Percentiles rank a stretch among this genome's conserved stretches.
phyloP scores from a whole-genome alignment of 2,329 filamentous ascomycete species.

The Xylariaceae sp. region DNA sequence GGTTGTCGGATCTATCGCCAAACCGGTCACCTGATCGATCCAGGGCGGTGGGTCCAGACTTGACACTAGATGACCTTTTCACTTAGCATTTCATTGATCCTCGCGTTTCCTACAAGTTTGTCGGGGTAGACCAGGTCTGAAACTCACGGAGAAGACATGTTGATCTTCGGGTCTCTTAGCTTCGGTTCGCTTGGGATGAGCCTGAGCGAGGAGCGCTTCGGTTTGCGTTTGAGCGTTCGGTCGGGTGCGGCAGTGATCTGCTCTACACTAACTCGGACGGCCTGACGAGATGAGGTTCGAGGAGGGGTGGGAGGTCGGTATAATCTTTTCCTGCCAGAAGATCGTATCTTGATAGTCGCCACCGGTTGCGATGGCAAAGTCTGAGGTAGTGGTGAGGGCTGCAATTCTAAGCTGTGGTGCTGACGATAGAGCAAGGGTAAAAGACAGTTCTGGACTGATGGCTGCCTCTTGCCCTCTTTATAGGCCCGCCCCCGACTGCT shows the following conservation, averaged over 20 bases:
- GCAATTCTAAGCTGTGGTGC: constrained; percentile 13
- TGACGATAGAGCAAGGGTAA: constrained; percentile 10
- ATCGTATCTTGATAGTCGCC: constrained; percentile 8
- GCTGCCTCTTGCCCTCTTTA: constrained; percentile 17
- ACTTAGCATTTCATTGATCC: too few relatives aligned
- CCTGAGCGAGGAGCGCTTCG: constrained; percentile 23
- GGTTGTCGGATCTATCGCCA: constrained; percentile 6
- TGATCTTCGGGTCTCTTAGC: constrained; percentile 2
- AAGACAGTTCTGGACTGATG: too few relatives aligned
- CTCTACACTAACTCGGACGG: constrained; percentile 5
- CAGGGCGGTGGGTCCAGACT: constrained; percentile 17
- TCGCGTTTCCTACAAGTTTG: too few relatives aligned
- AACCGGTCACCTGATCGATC: constrained; percentile 12
- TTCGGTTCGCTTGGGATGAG: constrained; percentile 8
- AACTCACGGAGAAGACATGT: constrained; percentile 27
- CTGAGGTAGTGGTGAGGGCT: constrained; percentile 1
- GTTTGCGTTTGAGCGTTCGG: constrained; percentile 19
- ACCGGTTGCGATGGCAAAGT: constrained; percentile 4
- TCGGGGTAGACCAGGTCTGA: too few relatives aligned
- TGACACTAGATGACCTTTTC: constrained; percentile 21
- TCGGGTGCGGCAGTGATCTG: constrained; percentile 6
- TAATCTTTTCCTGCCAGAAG: constrained; percentile 8
- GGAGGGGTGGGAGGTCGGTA: constrained; percentile 19
- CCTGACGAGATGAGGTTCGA: constrained; percentile 21
- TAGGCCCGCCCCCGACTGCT: constrained; percentile 12